A percentile compares a stretch with the other conserved stretches of the same genome.
Conservation (phyloP, 2,329 filamentous ascomycete species). For the Verticillium zaregamsianum region DNA sequence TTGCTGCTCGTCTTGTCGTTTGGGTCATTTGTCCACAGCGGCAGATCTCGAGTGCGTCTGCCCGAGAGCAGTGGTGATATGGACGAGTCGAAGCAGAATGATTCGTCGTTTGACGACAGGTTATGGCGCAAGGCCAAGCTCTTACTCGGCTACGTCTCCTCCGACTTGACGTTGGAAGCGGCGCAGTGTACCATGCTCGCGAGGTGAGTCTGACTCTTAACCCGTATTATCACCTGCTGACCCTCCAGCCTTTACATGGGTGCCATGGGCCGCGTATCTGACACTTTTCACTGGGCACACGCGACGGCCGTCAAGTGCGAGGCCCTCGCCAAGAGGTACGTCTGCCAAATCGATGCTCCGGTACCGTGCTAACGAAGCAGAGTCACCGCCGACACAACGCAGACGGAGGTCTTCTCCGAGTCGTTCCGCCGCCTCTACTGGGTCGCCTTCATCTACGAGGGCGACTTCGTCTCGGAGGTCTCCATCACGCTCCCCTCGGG, state of each 20-base stretch:
- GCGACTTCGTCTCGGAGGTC: constrained; percentile 24
- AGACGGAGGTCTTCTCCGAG: constrained; percentile 9
- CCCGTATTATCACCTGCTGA: neutral
- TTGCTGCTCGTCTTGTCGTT: constrained; percentile 14
- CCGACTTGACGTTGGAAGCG: constrained; percentile 16
- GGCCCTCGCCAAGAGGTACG: constrained; percentile 13
- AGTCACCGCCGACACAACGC: neutral
- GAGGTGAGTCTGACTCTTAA: constrained; percentile 13
- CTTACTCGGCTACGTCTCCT: constrained; percentile 14
- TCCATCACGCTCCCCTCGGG: constrained; percentile 22
- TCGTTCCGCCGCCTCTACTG: constrained; percentile 21
- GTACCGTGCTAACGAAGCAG: neutral
- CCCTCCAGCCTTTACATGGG: constrained; percentile 20
- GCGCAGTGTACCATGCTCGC: constrained; percentile 23
- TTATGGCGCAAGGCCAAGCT: constrained; percentile 20
- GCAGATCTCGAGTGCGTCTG: neutral
- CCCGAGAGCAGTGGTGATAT: neutral
- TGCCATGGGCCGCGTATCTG: constrained; percentile 16
- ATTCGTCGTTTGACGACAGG: neutral
- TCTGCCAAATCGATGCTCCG: neutral
- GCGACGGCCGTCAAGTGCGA: constrained; percentile 22
- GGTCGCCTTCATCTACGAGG: constrained; percentile 24
- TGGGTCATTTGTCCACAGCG: constrained; percentile 8
- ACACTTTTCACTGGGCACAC: constrained; percentile 21
- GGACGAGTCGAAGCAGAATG: neutral